Percentiles rank a stretch among this genome's conserved stretches.
Evolutionary conservation across 1,284 basidiomycete genomes (phyloP).

Genomic region (Trichosporon inkin): DNA sequence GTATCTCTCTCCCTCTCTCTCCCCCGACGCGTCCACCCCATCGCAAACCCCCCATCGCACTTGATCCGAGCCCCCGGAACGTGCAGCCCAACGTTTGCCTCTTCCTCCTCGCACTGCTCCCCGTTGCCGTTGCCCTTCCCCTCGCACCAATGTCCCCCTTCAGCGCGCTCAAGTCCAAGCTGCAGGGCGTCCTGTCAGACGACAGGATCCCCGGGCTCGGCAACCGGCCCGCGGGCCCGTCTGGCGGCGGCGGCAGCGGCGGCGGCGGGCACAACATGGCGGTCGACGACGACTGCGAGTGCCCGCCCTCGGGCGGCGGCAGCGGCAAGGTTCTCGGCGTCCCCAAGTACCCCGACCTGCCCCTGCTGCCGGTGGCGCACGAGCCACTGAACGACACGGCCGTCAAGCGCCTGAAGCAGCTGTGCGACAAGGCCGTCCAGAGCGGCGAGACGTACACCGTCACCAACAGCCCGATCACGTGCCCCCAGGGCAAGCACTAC

Average conservation of each 20-base stretch:
- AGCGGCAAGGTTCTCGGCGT: constrained; percentile 3
- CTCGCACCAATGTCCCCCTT: background rate
- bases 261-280: no score
- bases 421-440: constrained; percentile 14
- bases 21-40: no score
- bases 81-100: no score
- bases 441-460: constrained; percentile 26
- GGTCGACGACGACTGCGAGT: constrained; percentile 2
- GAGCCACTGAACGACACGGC: background rate
- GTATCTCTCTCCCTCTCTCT: no score
- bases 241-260: no score
- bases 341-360: constrained; percentile 25
- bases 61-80: no score
- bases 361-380: constrained; percentile 9
- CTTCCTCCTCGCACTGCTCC: background rate
- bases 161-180: constrained; percentile 1
- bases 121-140: background rate
- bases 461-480: constrained; percentile 26
- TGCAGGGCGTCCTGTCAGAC: constrained; percentile 1
- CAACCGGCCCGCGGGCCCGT: no score
- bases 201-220: background rate
- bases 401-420: constrained; percentile 16
- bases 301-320: background rate
- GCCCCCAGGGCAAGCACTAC: constrained; percentile 30
- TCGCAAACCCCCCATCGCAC: no score